Percentiles rank a stretch among this genome's conserved stretches.
phyloP scores from a whole-genome alignment of 140 eudicot species.

The Ambrosia hybrid region DNA sequence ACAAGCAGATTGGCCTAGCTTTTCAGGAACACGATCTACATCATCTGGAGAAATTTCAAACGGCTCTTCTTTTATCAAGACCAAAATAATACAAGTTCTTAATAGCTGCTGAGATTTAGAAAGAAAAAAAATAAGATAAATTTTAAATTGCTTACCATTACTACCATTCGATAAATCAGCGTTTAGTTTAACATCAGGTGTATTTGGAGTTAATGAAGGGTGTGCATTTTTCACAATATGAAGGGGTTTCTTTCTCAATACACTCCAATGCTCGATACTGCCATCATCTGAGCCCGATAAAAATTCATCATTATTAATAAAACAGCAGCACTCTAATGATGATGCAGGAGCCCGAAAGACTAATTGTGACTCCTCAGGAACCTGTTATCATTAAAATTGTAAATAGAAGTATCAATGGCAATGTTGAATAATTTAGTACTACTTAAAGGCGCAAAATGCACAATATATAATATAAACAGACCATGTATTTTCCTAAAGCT shows the following conservation, averaged over 20 bases:
- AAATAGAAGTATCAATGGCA: background rate
- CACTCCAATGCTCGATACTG: slow-evolving; percentile 83
- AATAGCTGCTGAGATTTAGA: background rate
- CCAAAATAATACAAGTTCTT: background rate
- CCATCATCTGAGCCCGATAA: slow-evolving; percentile 98
- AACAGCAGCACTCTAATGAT: slow-evolving; percentile 88
- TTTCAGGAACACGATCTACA: slow-evolving; percentile 23
- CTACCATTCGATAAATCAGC: slow-evolving; percentile 53
- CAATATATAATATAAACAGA: too few relatives aligned
- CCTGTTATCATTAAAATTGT: slow-evolving; percentile 36
- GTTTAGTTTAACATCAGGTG: slow-evolving; percentile 28
- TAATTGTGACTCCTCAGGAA: slow-evolving; percentile 86
- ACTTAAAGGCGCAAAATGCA: background rate
- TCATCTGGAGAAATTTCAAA: background rate
- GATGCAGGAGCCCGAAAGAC: slow-evolving; percentile 83
- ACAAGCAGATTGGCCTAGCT: slow-evolving; percentile 43
- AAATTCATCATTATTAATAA: slow-evolving; percentile 78
- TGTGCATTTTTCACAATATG: slow-evolving; percentile 90
- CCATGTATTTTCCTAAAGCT: too few relatives aligned
- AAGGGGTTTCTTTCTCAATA: slow-evolving; percentile 73
- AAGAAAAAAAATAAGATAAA: background rate
- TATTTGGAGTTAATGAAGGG: slow-evolving; percentile 33
- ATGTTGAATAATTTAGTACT: background rate
- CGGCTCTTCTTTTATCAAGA: too few relatives aligned
- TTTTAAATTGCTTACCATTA: slow-evolving; percentile 39